Conservation (phyloP, 352 stramenopile genomes). For the Hyaloperonospora arabidopsidis region DNA sequence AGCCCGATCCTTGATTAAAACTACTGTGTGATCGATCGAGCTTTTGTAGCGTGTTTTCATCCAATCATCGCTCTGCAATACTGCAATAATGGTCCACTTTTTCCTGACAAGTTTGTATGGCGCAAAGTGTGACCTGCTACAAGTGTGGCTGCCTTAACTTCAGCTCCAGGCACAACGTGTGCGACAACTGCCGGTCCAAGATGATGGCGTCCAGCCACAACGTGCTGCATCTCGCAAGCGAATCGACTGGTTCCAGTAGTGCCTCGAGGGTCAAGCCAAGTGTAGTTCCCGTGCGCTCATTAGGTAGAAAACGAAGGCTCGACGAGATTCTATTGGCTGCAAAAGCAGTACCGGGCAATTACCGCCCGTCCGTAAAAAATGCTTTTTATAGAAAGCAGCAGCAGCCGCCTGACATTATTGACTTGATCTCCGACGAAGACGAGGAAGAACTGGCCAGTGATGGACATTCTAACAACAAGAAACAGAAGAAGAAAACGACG, state of each 20-base stretch:
- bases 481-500: slow-evolving; percentile 3
- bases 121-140: slow-evolving; percentile 26
- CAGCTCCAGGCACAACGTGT: slow-evolving; percentile 23
- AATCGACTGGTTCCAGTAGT: not conserved
- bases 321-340: not conserved
- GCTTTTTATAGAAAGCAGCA: not conserved
- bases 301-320: slow-evolving; percentile 13
- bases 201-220: slow-evolving; percentile 5
- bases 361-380: too few relatives aligned
- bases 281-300: slow-evolving; percentile 6
- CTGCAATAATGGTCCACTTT: too few relatives aligned
- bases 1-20: too few relatives aligned
- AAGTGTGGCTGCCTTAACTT: slow-evolving; percentile 48
- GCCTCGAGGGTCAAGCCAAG: not conserved
- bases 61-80: too few relatives aligned
- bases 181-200: slow-evolving; percentile 26
- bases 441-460: slow-evolving; percentile 12
- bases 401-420: slow-evolving; percentile 17
- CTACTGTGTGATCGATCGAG: too few relatives aligned
- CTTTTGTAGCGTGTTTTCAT: too few relatives aligned
- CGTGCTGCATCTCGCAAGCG: slow-evolving; percentile 3
- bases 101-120: too few relatives aligned
- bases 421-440: slow-evolving; percentile 23
- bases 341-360: not conserved
- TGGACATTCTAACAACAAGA: not conserved